A percentile compares a stretch with the other conserved stretches of the same genome.
Conservation (phyloP, 2,329 filamentous ascomycete species). For the Triangularia verruculosa region DNA sequence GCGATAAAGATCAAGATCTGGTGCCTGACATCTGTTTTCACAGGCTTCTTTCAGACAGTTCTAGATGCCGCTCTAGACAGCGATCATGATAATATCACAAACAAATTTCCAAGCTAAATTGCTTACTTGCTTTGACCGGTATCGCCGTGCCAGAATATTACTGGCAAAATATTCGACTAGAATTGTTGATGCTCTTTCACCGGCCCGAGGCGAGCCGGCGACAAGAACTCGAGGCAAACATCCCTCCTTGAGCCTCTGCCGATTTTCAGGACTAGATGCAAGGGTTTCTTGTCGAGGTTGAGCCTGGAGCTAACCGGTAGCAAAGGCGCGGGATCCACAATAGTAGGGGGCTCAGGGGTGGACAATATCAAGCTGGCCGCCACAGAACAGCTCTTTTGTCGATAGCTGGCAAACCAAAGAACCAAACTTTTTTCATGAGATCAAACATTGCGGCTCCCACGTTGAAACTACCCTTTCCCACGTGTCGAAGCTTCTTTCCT, state of each 20-base stretch:
- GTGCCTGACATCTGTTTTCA: background rate
- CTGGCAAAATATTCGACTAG: background rate
- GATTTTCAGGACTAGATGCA: background rate
- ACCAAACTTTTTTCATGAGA: background rate
- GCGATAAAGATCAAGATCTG: background rate
- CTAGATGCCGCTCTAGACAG: background rate
- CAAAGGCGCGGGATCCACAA: constrained; percentile 22
- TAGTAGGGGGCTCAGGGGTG: constrained; percentile 25
- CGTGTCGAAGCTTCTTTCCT: constrained; percentile 1
- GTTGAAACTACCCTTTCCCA: constrained; percentile 1
- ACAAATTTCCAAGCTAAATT: background rate
- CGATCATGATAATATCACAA: background rate
- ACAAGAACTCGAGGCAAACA: background rate
- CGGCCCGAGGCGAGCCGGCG: background rate
- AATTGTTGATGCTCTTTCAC: background rate
- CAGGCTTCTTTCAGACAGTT: background rate
- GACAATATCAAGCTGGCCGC: constrained; percentile 34
- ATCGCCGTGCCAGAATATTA: background rate
- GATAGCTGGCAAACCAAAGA: background rate
- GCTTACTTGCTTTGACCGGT: background rate
- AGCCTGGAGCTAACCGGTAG: background rate
- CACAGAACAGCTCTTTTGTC: constrained; percentile 13
- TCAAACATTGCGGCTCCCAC: constrained; percentile 2
- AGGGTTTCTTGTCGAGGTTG: background rate
- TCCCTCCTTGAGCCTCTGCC: background rate